Percentiles rank a stretch among this genome's conserved stretches.
These are phyloP conservation scores for Phytophthora colocasiae DNA, from an alignment of 352 stramenopile genomes.

Conservation along the genomic window DNA sequence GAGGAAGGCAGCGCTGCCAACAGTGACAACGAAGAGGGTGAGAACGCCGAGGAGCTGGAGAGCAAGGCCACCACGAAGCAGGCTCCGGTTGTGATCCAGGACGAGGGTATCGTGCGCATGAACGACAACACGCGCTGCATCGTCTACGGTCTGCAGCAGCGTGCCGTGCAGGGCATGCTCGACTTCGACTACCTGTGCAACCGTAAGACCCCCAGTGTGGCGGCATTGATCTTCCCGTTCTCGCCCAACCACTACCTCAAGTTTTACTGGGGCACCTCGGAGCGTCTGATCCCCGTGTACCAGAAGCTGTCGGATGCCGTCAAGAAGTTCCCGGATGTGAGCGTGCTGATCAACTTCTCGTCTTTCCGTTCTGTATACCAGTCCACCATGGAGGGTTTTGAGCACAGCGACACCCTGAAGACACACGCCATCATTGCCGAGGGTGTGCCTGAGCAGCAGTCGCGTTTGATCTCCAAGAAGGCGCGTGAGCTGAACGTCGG, in stretches of 20 bases:
- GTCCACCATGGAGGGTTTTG: slow-evolving; percentile 95
- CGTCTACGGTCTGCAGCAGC: slow-evolving; percentile 95
- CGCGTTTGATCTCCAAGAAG: slow-evolving; percentile 94
- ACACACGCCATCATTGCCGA: slow-evolving; percentile 98
- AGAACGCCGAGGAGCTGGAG: slow-evolving; percentile 36
- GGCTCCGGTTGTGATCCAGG: slow-evolving; percentile 67
- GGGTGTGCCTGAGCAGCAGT: slow-evolving; percentile 96
- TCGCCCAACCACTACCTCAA: slow-evolving; percentile 96
- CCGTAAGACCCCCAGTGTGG: slow-evolving; percentile 93
- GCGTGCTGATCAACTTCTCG: slow-evolving; percentile 97
- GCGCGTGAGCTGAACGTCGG: slow-evolving; percentile 92
- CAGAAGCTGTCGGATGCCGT: slow-evolving; percentile 92
- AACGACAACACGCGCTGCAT: slow-evolving; percentile 91
- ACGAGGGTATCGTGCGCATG: slow-evolving; percentile 89
- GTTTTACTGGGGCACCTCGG: slow-evolving; percentile 97
- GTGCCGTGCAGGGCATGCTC: slow-evolving; percentile 96
- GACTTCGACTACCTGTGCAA: slow-evolving; percentile 99
- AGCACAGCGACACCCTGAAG: slow-evolving; percentile 93
- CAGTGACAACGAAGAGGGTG: slow-evolving; percentile 49
- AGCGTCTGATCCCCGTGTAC: slow-evolving; percentile 94
- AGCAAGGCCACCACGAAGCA: slow-evolving; percentile 44
- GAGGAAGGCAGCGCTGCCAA: slow-evolving; percentile 34
- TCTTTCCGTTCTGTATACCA: slow-evolving; percentile 97
- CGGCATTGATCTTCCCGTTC: slow-evolving; percentile 96
- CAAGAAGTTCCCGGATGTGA: slow-evolving; percentile 94